These are phyloP conservation scores for Inga oerstediana DNA, from an alignment of 306 rosid species.

Conservation along the genomic window DNA sequence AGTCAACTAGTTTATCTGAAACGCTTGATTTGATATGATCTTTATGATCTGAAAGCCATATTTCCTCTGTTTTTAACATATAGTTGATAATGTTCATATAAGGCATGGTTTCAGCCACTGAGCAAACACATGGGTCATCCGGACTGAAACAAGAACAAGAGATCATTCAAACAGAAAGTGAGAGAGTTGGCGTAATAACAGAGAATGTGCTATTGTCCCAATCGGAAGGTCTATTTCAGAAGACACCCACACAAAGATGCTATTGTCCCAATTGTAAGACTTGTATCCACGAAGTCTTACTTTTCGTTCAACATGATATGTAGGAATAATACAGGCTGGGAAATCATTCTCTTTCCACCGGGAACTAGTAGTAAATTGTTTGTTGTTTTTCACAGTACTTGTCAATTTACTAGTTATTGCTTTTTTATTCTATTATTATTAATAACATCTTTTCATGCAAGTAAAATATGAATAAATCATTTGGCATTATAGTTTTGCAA, in stretches of 20 bases:
- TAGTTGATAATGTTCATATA: background rate
- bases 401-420: background rate
- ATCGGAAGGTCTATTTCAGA: no score
- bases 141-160: conserved; percentile 21
- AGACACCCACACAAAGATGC: no score
- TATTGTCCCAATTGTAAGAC: no score
- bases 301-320: background rate
- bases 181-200: no score
- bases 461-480: background rate
- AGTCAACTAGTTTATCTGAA: background rate
- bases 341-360: background rate
- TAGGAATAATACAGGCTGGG: background rate
- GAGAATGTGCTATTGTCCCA: no score
- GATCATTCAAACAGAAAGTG: background rate
- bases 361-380: background rate
- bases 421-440: background rate
- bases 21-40: background rate
- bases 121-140: background rate
- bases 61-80: no score
- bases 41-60: background rate
- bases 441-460: background rate
- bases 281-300: no score
- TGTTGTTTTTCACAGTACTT: background rate
- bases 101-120: conserved; percentile 1
- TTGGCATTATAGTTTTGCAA: background rate